phyloP scores from a whole-genome alignment of 192 early-diverging fungal species.

The Tieghemiomyces parasiticus region DNA sequence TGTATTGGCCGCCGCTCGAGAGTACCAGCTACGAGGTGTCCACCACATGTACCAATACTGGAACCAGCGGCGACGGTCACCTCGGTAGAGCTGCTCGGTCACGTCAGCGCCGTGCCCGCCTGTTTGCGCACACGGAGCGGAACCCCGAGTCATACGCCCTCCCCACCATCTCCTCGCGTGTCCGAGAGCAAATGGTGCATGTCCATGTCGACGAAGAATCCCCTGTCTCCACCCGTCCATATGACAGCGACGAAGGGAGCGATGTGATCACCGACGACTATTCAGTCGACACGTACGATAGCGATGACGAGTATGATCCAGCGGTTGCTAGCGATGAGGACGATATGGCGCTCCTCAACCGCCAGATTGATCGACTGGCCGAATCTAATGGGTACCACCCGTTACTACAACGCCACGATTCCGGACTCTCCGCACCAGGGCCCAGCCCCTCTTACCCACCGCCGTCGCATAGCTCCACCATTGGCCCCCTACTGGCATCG shows the following conservation, averaged over 20 bases:
- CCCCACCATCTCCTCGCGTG: conserved; percentile 15
- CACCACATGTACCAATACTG: conserved; percentile 8
- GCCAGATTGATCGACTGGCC: neutral
- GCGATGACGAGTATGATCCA: conserved; percentile 15
- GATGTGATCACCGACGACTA: conserved; percentile 11
- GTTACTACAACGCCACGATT: neutral
- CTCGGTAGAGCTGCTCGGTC: no score
- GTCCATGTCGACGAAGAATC: no score
- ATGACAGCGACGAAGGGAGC: conserved; percentile 24
- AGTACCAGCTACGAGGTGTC: conserved; percentile 28
- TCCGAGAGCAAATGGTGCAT: neutral
- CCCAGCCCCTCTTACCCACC: neutral
- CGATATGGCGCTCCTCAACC: conserved; percentile 5
- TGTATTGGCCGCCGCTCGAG: conserved; percentile 61
- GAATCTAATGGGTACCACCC: neutral
- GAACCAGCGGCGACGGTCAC: conserved; percentile 16
- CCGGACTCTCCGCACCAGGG: neutral
- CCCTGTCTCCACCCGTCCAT: no score
- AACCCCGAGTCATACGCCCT: conserved; percentile 28
- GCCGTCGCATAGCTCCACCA: neutral
- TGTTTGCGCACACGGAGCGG: conserved; percentile 17
- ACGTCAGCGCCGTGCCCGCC: conserved; percentile 2
- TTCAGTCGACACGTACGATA: conserved; percentile 18
- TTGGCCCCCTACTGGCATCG: neutral
- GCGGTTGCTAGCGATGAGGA: no score